Base-by-base conservation (phyloP, 2,329 filamentous ascomycete species). In the Epichloe sylvatica region DNA sequence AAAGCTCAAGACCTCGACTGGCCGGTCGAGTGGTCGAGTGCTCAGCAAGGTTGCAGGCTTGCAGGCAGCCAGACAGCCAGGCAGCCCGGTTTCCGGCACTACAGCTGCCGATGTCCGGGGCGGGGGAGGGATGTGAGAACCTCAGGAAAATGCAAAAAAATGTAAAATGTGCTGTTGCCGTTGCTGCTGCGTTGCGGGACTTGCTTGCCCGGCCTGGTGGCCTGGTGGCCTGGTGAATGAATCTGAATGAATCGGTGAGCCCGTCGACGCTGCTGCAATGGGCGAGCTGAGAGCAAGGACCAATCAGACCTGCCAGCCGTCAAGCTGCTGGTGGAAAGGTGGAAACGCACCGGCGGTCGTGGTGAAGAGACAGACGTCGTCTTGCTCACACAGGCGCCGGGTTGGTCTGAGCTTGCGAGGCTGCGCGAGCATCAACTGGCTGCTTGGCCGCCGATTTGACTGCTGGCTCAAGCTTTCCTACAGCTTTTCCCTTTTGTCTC, bases 81-180 rank as follows among this genome's bases (percentile, higher is more conserved):
- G 49, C 25, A 46, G 49, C 49, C 45, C 49, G 45, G 34, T 45
- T 45, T 45, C 45, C 45, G 49, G 45, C 39, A 47, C 40, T 46
- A 45, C 40, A 37, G 51, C 46, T 53, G 47, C 49, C 51, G 53
- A 51, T 41, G 51, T 46, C 53, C 49, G 53, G 41, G 45, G 50
- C 40, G 45, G 48, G 47, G 47, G 45, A 36, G 46, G 23, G 21
- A 30, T 25, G 23, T 25, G 23, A 7, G 23, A 25, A 25, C 23
- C 17, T 19, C 23, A 25, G 23, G 23, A 25, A 8, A 7, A 25
- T 25, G 7, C 3, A 34, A 47, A 40, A 40, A 34, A 7, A 25
- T 25, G 7, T 8, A 34, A 47, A 40, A 34, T 45, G 19, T 25
- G 44, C 17, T 37, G 19, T 36, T 25, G 44, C 17, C 25, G 19